Conservation (phyloP, 495 filamentous ascomycete genomes). For the Rostrohypoxylon terebratum region DNA sequence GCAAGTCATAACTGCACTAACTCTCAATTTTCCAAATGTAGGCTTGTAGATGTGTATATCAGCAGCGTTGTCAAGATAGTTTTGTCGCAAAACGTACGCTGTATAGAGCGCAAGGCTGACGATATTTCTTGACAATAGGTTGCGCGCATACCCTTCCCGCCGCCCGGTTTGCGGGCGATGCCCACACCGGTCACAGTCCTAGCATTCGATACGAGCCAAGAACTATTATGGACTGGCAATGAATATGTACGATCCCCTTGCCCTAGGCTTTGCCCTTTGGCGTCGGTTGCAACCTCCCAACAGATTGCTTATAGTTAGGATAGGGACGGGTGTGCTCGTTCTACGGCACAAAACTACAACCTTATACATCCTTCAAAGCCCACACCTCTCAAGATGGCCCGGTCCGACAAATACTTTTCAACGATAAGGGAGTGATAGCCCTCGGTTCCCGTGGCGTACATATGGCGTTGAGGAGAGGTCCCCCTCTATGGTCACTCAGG, state of each 20-base stretch:
- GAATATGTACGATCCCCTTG: slow-evolving; percentile 86
- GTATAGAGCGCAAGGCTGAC: slow-evolving; percentile 20
- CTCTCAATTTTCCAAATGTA: slow-evolving; percentile 13
- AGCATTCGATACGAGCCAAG: slow-evolving; percentile 87
- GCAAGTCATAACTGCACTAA: slow-evolving; percentile 49
- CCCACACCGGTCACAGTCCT: slow-evolving; percentile 76
- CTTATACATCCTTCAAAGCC: slow-evolving; percentile 75
- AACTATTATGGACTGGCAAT: slow-evolving; percentile 92
- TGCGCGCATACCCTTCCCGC: slow-evolving; percentile 75
- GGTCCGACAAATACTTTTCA: slow-evolving; percentile 83
- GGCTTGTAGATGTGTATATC: background rate
- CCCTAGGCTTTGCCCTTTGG: too few relatives aligned
- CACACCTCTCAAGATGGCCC: slow-evolving; percentile 74
- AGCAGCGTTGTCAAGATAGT: background rate
- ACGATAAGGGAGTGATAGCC: slow-evolving; percentile 87
- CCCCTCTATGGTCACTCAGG: slow-evolving; percentile 86
- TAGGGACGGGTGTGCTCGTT: slow-evolving; percentile 89
- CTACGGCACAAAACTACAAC: slow-evolving; percentile 81
- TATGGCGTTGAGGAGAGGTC: slow-evolving; percentile 82
- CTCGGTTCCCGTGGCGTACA: slow-evolving; percentile 82
- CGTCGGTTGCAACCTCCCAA: slow-evolving; percentile 9
- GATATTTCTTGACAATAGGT: slow-evolving; percentile 61
- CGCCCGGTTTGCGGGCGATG: slow-evolving; percentile 69
- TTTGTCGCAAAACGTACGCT: background rate
- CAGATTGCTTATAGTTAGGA: background rate